Percentiles rank a stretch among this genome's conserved stretches.
Conservation (phyloP, 805 yeast species). For the Ogataea methanolica region DNA sequence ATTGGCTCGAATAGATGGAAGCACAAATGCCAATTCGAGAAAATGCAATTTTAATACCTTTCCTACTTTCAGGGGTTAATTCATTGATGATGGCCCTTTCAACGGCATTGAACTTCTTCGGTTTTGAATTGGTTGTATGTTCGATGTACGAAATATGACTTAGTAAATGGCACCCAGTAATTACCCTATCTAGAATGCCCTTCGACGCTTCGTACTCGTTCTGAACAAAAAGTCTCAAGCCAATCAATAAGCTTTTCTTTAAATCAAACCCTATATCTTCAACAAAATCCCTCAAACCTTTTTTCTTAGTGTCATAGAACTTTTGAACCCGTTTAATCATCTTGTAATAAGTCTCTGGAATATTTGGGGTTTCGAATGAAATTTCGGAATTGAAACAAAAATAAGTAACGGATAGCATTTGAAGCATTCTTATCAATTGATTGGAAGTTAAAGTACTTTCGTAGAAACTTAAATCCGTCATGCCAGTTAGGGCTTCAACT, state of each 20-base stretch:
- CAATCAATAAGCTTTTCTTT: conserved; percentile 4
- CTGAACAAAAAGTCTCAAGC: conserved; percentile 4
- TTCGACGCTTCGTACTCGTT: conserved; percentile 4
- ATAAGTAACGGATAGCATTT: no score
- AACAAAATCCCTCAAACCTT: conserved; percentile 2
- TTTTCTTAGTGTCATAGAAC: conserved; percentile 1
- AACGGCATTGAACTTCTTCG: not conserved
- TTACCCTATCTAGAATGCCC: conserved; percentile 1
- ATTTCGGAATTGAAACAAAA: no score
- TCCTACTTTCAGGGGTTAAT: not conserved
- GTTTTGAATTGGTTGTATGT: not conserved
- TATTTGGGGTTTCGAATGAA: conserved; percentile 1
- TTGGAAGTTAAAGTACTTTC: conserved; percentile 6
- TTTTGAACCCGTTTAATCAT: conserved; percentile 3
- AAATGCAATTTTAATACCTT: no score
- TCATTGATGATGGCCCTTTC: not conserved
- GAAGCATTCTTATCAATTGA: not conserved
- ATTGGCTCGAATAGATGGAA: no score
- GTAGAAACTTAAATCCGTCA: conserved; percentile 10
- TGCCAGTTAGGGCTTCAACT: conserved; percentile 6
- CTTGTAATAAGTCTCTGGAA: conserved; percentile 7
- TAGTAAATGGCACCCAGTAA: conserved; percentile 7
- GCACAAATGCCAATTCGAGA: no score
- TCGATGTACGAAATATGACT: not conserved
- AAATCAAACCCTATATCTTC: conserved; percentile 10